These are phyloP conservation scores for Amylocystis lapponica DNA, from an alignment of 768 basidiomycete species.

Conservation along the genomic window DNA sequence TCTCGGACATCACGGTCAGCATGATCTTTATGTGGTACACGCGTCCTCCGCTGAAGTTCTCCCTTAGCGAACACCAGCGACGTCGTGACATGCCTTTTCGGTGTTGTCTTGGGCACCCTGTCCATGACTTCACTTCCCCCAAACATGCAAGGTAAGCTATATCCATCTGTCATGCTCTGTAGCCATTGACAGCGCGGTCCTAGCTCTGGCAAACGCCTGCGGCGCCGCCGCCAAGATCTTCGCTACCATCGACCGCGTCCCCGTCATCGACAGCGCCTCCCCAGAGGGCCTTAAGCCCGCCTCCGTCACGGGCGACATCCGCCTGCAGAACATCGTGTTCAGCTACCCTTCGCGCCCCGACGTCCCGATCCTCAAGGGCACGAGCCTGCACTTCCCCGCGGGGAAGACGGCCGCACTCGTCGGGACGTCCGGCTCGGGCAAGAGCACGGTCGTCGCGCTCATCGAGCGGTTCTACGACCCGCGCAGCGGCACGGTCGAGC, in stretches of 20 bases:
- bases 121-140: conserved; percentile 81
- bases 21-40: conserved; percentile 13
- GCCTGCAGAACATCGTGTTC: conserved; percentile 72
- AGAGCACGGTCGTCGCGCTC: conserved; percentile 70
- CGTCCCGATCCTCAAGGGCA: conserved; percentile 72
- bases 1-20: conserved; percentile 47
- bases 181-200: conserved; percentile 8
- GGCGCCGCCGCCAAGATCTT: conserved; percentile 90
- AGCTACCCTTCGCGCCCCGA: conserved; percentile 81
- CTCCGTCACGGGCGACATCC: conserved; percentile 62
- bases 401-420: conserved; percentile 78
- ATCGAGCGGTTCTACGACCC: conserved; percentile 92
- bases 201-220: conserved; percentile 73
- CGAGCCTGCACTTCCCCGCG: conserved; percentile 61
- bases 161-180: neutral
- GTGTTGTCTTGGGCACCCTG: conserved; percentile 87
- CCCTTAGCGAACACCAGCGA: conserved; percentile 53
- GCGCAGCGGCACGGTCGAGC: conserved; percentile 52
- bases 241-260: conserved; percentile 82
- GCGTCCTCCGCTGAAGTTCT: neutral
- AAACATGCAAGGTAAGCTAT: conserved; percentile 66
- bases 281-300: conserved; percentile 64
- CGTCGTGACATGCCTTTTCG: conserved; percentile 79
- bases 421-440: conserved; percentile 75
- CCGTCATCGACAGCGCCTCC: conserved; percentile 76